Percentiles rank a stretch among this genome's conserved stretches.
Evolutionary conservation across 306 rosid species (phyloP).

Genomic region (Parietaria judaica): DNA sequence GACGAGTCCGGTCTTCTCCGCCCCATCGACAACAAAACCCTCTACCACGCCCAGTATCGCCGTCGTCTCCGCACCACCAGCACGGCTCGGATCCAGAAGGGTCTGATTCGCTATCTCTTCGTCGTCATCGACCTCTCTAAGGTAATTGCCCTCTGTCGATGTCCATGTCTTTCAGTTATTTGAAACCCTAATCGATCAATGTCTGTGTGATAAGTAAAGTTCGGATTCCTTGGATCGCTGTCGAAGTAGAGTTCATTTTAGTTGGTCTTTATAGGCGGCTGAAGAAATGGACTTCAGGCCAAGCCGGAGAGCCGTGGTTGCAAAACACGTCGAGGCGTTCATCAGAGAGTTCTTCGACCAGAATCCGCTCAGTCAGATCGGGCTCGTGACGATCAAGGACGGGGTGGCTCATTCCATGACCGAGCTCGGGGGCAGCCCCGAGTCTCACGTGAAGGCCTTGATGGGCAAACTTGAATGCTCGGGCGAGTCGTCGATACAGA

Average conservation of each 20-base stretch:
- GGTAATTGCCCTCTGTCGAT: constrained; percentile 30
- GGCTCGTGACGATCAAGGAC: constrained; percentile 73
- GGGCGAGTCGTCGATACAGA: constrained; percentile 89
- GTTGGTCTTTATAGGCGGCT: constrained; percentile 56
- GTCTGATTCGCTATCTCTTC: constrained; percentile 81
- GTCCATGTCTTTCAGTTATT: not conserved
- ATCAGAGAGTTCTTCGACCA: constrained; percentile 87
- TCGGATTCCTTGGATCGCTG: no score
- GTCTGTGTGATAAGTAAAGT: no score
- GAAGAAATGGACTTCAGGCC: constrained; percentile 80
- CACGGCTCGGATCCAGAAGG: constrained; percentile 79
- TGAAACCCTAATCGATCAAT: no score
- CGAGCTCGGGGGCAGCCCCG: constrained; percentile 96
- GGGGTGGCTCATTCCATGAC: constrained; percentile 74
- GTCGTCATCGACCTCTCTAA: constrained; percentile 69
- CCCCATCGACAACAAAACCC: constrained; percentile 63
- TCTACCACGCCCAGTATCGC: constrained; percentile 83
- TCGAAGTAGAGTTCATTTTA: no score
- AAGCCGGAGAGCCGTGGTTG: constrained; percentile 79
- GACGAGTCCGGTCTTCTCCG: constrained; percentile 97
- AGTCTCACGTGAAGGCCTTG: constrained; percentile 78
- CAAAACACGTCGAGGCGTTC: constrained; percentile 70
- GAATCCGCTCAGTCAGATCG: constrained; percentile 92
- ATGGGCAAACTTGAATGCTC: constrained; percentile 94
- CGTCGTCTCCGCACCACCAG: constrained; percentile 71